Conservation (phyloP, 2,329 filamentous ascomycete species). For the Alternaria incomplexa region DNA sequence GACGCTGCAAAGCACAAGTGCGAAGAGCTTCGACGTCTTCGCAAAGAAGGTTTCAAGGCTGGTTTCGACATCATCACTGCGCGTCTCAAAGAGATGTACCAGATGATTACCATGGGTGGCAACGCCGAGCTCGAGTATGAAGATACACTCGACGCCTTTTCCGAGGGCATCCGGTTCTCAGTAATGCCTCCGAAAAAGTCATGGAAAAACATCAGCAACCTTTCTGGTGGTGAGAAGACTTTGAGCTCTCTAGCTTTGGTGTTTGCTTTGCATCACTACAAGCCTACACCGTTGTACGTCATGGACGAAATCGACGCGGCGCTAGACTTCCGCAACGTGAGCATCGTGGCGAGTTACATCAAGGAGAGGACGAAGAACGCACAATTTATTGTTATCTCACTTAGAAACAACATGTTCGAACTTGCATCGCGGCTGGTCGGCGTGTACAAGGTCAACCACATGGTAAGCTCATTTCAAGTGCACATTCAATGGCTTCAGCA, state of each 20-base stretch:
- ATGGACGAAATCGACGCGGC: conserved; percentile 99
- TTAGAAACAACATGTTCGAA: conserved; percentile 99
- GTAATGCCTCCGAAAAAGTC: conserved; percentile 99
- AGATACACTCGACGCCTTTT: conserved; percentile 94
- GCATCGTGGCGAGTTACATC: conserved; percentile 98
- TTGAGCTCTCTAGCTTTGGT: conserved; percentile 90
- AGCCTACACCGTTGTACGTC: conserved; percentile 95
- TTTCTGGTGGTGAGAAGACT: conserved; percentile 97
- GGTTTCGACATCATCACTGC: conserved; percentile 94
- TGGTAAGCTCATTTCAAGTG: conserved; percentile 58
- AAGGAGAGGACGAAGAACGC: conserved; percentile 99
- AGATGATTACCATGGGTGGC: conserved; percentile 99
- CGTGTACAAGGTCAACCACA: conserved; percentile 99
- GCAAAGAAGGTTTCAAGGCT: conserved; percentile 97
- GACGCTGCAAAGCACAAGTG: conserved; percentile 90
- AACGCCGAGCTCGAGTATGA: conserved; percentile 98
- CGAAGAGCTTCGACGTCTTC: conserved; percentile 87
- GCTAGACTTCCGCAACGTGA: conserved; percentile 96
- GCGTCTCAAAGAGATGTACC: conserved; percentile 98
- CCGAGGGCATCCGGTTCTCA: conserved; percentile 93
- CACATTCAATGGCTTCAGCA: background rate
- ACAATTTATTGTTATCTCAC: conserved; percentile 97
- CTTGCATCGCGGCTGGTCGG: conserved; percentile 92
- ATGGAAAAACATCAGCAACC: conserved; percentile 98
- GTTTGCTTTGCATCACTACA: conserved; percentile 98